These are phyloP conservation scores for Curvularia lunata DNA, from an alignment of 2,329 filamentous ascomycete species.

Conservation along the genomic window DNA sequence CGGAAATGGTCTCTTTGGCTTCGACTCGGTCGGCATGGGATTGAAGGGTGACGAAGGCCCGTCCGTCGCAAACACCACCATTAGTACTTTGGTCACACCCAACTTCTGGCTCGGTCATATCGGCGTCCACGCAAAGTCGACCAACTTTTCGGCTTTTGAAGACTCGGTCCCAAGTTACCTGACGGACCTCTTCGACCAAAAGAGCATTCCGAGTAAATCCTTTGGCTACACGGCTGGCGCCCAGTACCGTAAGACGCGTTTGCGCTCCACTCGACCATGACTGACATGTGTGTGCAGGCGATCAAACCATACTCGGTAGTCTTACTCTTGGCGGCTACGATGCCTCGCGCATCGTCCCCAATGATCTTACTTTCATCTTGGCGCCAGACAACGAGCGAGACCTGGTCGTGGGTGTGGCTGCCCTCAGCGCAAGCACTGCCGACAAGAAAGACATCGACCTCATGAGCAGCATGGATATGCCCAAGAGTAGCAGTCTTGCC, in stretches of 20 bases:
- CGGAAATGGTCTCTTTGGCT: conserved; percentile 70
- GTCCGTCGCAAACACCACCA: conserved; percentile 51
- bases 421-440: conserved; percentile 44
- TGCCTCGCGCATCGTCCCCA: conserved; percentile 64
- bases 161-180: conserved; percentile 62
- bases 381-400: conserved; percentile 64
- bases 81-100: conserved; percentile 49
- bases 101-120: conserved; percentile 57
- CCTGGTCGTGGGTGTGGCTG: conserved; percentile 63
- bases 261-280: neutral
- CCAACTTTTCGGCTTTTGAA: conserved; percentile 60
- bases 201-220: conserved; percentile 71
- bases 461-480: conserved; percentile 18
- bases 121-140: conserved; percentile 57
- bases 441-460: conserved; percentile 48
- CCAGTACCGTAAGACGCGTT: conserved; percentile 64
- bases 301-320: conserved; percentile 48
- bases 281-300: conserved; percentile 34
- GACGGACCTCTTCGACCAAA: conserved; percentile 58
- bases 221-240: conserved; percentile 79
- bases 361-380: conserved; percentile 65
- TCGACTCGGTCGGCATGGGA: conserved; percentile 56
- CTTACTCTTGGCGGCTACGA: conserved; percentile 76
- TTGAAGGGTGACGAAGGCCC: conserved; percentile 49
- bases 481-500: conserved; percentile 43